Percentiles rank a stretch among this genome's conserved stretches.
phyloP scores from a whole-genome alignment of 352 stramenopile species.

The Thalassiosira ordinaria region DNA sequence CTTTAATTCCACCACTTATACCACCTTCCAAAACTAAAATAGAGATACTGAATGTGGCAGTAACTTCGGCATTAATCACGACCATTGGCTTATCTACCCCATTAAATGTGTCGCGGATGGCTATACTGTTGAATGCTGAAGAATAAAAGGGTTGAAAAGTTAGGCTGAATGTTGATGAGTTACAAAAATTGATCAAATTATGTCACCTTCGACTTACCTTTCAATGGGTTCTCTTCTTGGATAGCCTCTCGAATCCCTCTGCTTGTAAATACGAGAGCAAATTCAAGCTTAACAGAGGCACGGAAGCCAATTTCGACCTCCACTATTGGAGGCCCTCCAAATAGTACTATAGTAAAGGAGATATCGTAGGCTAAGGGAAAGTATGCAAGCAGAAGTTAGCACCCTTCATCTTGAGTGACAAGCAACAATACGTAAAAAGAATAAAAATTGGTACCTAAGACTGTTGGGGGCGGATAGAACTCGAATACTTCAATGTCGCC shows the following conservation, averaged over 20 bases:
- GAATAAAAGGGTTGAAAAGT: too few relatives aligned
- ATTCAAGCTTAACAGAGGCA: constrained; percentile 22
- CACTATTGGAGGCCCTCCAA: not conserved
- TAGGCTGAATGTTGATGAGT: too few relatives aligned
- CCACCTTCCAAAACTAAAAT: constrained; percentile 44
- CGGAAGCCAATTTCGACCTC: constrained; percentile 10
- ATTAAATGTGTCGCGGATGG: constrained; percentile 30
- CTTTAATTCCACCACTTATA: constrained; percentile 23
- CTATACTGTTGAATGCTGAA: constrained; percentile 29
- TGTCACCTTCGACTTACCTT: too few relatives aligned
- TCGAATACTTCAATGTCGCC: constrained; percentile 24
- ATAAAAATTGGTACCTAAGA: too few relatives aligned
- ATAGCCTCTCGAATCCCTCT: constrained; percentile 53
- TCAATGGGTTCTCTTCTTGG: constrained; percentile 37
- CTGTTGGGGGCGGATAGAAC: constrained; percentile 5
- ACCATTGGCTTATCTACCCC: constrained; percentile 34
- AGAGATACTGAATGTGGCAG: constrained; percentile 11
- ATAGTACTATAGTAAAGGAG: not conserved
- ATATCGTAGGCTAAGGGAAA: not conserved
- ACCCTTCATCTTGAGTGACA: too few relatives aligned
- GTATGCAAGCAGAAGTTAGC: too few relatives aligned
- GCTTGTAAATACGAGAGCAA: constrained; percentile 35
- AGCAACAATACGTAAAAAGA: too few relatives aligned
- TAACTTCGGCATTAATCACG: constrained; percentile 26
- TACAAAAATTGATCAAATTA: too few relatives aligned